Evolutionary conservation across 2,329 filamentous ascomycete species (phyloP).

Genomic region (Colletotrichum sansevieriae): DNA sequence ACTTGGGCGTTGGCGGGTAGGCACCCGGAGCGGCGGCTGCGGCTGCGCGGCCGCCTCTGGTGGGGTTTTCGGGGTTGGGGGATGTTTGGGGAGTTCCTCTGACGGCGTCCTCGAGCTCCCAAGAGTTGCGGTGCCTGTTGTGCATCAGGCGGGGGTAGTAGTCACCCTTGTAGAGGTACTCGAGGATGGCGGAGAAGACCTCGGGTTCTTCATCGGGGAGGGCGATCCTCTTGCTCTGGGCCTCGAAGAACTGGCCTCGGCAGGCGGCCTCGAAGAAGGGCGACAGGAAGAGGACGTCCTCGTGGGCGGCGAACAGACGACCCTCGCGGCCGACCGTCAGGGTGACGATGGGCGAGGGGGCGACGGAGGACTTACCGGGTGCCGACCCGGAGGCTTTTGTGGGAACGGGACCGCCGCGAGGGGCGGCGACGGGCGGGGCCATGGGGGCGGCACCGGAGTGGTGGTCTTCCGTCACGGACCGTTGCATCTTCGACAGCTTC

Average conservation of each 20-base stretch:
- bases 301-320: constrained; percentile 93
- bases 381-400: constrained; percentile 47
- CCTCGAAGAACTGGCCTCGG: constrained; percentile 76
- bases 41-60: constrained; percentile 58
- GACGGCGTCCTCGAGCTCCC: constrained; percentile 84
- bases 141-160: constrained; percentile 92
- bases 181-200: constrained; percentile 92
- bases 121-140: constrained; percentile 87
- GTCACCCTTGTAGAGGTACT: constrained; percentile 97
- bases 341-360: constrained; percentile 83
- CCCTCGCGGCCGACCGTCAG: constrained; percentile 86
- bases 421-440: constrained; percentile 53
- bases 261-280: constrained; percentile 84
- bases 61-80: constrained; percentile 60
- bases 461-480: constrained; percentile 76
- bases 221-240: constrained; percentile 82
- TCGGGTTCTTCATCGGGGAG: constrained; percentile 85
- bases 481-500: constrained; percentile 88
- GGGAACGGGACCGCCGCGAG: constrained; percentile 62
- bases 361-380: constrained; percentile 45
- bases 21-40: constrained; percentile 49
- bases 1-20: constrained; percentile 49
- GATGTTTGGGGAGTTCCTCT: constrained; percentile 60
- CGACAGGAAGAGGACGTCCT: constrained; percentile 89
- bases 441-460: constrained; percentile 47